Conservation (phyloP, 192 early-diverging fungal genomes). For the Umbelopsis vinacea region DNA sequence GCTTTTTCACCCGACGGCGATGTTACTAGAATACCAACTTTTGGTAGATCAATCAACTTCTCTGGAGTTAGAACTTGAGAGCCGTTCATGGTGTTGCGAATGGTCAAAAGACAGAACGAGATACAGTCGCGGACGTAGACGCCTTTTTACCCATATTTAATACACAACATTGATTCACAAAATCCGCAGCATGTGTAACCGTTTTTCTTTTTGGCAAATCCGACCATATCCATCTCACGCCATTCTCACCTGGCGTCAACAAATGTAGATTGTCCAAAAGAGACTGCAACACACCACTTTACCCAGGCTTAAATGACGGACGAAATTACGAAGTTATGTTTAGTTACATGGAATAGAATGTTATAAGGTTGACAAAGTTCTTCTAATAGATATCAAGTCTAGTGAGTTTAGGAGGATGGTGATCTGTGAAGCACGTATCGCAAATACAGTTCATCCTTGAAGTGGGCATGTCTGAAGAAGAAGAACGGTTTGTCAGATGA, state of each 20-base stretch:
- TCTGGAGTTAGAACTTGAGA: constrained; percentile 49
- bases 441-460: constrained; percentile 59
- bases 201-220: no score
- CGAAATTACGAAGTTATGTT: no score
- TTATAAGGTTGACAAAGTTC: no score
- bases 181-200: no score
- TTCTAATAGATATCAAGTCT: neutral
- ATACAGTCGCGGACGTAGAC: neutral
- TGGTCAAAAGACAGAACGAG: neutral
- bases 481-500: neutral
- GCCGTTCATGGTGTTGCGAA: neutral
- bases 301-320: no score
- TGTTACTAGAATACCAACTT: constrained; percentile 48
- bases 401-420: neutral
- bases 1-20: constrained; percentile 52
- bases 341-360: no score
- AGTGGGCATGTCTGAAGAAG: constrained; percentile 52
- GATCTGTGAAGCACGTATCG: constrained; percentile 48
- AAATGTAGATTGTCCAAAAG: no score
- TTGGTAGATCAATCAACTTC: constrained; percentile 61
- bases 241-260: no score
- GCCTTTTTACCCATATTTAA: no score
- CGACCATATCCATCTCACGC: no score
- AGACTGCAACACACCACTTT: no score
- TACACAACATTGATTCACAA: no score